Evolutionary conservation across 352 stramenopile genomes (phyloP).

Genomic region (Phytopythium chamaehyphon): DNA sequence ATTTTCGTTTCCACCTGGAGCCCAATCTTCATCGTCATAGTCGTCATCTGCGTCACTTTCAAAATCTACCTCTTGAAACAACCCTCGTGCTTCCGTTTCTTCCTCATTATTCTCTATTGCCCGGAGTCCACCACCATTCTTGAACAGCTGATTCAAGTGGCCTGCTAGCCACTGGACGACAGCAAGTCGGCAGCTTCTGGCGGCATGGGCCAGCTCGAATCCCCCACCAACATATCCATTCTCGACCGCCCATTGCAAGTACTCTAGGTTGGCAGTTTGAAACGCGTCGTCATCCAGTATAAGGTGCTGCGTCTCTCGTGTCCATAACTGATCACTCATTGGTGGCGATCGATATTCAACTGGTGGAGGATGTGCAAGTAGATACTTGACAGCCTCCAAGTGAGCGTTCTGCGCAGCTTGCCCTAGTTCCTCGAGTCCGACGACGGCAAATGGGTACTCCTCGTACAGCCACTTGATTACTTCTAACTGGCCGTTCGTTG

Average conservation of each 20-base stretch:
- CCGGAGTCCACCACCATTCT: too few species aligned
- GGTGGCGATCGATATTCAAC: neutral
- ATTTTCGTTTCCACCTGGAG: too few species aligned
- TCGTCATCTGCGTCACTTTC: too few species aligned
- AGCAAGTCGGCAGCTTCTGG: neutral
- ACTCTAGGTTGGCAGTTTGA: neutral
- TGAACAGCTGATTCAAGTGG: neutral
- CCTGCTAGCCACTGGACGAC: neutral
- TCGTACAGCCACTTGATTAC: constrained; percentile 1
- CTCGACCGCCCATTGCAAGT: neutral
- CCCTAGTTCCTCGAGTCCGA: neutral
- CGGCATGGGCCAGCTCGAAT: neutral
- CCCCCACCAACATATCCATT: neutral
- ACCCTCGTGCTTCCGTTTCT: too few species aligned
- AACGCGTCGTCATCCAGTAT: neutral
- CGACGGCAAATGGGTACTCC: neutral
- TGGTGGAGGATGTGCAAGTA: neutral
- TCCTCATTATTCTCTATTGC: too few species aligned
- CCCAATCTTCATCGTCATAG: too few species aligned
- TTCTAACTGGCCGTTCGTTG: neutral
- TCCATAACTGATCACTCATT: too few species aligned
- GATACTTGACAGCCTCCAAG: neutral
- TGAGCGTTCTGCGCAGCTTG: neutral
- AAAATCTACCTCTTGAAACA: too few species aligned
- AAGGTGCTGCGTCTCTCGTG: too few species aligned